Evolutionary conservation across 2,329 filamentous ascomycete genomes (phyloP).

Genomic region (Diaporthe humulicola): DNA sequence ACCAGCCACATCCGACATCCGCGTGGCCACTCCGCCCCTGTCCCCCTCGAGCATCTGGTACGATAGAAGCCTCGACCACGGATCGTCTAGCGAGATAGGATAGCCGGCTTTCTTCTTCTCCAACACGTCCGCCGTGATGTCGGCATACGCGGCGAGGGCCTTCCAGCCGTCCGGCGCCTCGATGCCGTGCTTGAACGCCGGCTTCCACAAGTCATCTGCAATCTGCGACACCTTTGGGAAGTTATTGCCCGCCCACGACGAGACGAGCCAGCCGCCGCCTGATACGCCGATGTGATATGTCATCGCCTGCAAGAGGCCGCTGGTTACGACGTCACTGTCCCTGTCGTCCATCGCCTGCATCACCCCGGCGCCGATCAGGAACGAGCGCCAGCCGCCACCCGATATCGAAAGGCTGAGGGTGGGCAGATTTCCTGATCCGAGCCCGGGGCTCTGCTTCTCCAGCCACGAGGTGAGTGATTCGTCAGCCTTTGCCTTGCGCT

Average conservation of each 20-base stretch:
- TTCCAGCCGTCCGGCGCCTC: conserved; percentile 16
- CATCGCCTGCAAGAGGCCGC: conserved; percentile 23
- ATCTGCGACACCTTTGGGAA: conserved; percentile 18
- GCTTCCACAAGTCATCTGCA: conserved; percentile 10
- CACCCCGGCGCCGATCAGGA: conserved; percentile 20
- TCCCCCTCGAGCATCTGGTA: conserved; percentile 27
- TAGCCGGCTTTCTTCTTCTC: conserved; percentile 23
- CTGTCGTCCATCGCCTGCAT: conserved; percentile 29
- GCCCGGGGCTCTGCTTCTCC: conserved; percentile 17
- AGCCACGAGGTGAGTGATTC: not conserved
- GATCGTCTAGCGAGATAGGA: conserved; percentile 11
- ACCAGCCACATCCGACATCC: conserved; percentile 7
- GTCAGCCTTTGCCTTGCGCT: conserved; percentile 24
- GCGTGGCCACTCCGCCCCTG: not conserved
- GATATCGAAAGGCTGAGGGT: conserved; percentile 22
- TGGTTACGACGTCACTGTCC: not conserved
- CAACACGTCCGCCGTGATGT: not conserved
- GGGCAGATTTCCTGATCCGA: conserved; percentile 1
- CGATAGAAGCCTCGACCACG: conserved; percentile 26
- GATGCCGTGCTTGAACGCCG: conserved; percentile 7
- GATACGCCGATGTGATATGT: conserved; percentile 30
- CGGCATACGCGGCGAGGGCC: not conserved
- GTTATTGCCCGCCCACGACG: conserved; percentile 28
- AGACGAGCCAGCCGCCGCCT: conserved; percentile 19
- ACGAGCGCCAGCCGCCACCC: conserved; percentile 28